Percentiles rank a stretch among this genome's conserved stretches.
Evolutionary conservation across 2,329 filamentous ascomycete genomes (phyloP).

Genomic region (Fusarium fujikuroi): DNA sequence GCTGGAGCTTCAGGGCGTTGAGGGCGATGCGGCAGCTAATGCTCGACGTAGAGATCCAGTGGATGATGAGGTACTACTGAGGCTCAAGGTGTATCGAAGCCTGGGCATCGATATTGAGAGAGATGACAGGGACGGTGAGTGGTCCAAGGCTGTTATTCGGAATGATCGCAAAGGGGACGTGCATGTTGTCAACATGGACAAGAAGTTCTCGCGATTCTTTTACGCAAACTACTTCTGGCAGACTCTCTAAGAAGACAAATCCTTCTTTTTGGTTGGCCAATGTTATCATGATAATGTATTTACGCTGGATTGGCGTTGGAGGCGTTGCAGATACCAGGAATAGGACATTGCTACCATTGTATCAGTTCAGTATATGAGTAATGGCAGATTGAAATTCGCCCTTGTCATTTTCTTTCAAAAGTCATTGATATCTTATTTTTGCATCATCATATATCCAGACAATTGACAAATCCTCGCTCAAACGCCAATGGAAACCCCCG

Average conservation of each 20-base stretch:
- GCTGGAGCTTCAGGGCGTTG: conserved; percentile 86
- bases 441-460: not conserved
- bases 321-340: conserved; percentile 40
- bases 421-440: not conserved
- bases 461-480: conserved; percentile 1
- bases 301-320: conserved; percentile 12
- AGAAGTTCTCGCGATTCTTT: conserved; percentile 89
- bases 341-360: not conserved
- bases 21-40: conserved; percentile 64
- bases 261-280: not conserved
- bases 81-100: conserved; percentile 90
- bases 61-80: conserved; percentile 74
- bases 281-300: conserved; percentile 22
- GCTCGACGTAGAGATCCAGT: conserved; percentile 56
- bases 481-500: conserved; percentile 14
- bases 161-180: conserved; percentile 91
- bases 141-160: conserved; percentile 84
- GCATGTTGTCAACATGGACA: conserved; percentile 92
- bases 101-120: conserved; percentile 89
- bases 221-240: conserved; percentile 98
- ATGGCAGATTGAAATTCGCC: not conserved
- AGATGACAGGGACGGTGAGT: conserved; percentile 79
- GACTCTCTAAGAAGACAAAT: conserved; percentile 67
- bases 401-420: not conserved
- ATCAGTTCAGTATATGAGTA: not conserved